phyloP scores from a whole-genome alignment of 2,329 filamentous ascomycete genomes.

The Cordyceps farinosa region DNA sequence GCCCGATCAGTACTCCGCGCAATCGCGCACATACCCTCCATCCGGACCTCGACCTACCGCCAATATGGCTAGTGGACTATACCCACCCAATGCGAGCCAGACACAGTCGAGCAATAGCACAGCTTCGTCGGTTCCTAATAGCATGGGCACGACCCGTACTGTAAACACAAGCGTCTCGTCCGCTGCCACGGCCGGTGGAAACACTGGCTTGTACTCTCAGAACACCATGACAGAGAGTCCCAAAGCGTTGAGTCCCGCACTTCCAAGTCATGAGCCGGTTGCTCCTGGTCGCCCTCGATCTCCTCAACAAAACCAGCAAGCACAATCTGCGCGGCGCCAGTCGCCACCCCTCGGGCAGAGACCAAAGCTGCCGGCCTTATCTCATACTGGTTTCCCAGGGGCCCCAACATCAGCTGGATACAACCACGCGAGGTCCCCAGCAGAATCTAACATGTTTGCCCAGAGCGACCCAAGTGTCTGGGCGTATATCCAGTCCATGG shows the following conservation, averaged over 20 bases:
- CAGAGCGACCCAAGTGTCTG: conserved; percentile 61
- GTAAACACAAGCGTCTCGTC: conserved; percentile 49
- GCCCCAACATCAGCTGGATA: conserved; percentile 30
- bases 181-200: conserved; percentile 43
- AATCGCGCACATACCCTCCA: conserved; percentile 77
- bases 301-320: conserved; percentile 61
- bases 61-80: conserved; percentile 50
- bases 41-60: conserved; percentile 48
- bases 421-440: conserved; percentile 36
- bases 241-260: conserved; percentile 72
- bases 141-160: conserved; percentile 41
- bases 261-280: conserved; percentile 49
- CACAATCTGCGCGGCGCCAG: conserved; percentile 54
- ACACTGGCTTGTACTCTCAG: conserved; percentile 64
- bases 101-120: conserved; percentile 53
- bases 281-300: conserved; percentile 56
- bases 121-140: conserved; percentile 45
- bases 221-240: conserved; percentile 80
- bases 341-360: conserved; percentile 47
- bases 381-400: conserved; percentile 33
- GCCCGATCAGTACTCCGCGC: conserved; percentile 52
- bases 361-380: conserved; percentile 36
- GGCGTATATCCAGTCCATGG: conserved; percentile 68
- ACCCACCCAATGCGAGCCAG: conserved; percentile 48
- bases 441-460: conserved; percentile 64